phyloP scores from a whole-genome alignment of 257 asterid genomes.

The Primulina tabacum region DNA sequence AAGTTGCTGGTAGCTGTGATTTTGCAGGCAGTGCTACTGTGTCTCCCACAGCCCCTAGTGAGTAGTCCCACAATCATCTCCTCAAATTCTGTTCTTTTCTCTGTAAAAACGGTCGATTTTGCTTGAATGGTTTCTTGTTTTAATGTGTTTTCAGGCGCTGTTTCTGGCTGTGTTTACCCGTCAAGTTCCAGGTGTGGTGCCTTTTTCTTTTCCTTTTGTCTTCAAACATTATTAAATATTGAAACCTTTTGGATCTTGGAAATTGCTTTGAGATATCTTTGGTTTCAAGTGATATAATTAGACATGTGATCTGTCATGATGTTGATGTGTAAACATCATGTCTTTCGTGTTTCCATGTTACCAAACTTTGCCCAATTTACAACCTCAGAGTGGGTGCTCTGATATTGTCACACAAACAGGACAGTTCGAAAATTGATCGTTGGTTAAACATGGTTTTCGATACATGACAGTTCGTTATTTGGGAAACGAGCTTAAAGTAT shows the following conservation, averaged over 20 bases:
- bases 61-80: slow-evolving; percentile 15
- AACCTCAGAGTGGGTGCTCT: neutral
- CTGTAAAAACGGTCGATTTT: neutral
- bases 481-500: no score
- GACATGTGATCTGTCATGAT: neutral
- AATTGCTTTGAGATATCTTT: neutral
- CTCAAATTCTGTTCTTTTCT: neutral
- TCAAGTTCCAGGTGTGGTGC: slow-evolving; percentile 43
- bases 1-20: slow-evolving; percentile 56
- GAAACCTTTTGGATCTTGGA: neutral
- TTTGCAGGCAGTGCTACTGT: slow-evolving; percentile 59
- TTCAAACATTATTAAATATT: neutral
- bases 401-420: no score
- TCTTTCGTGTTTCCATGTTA: no score
- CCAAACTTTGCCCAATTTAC: no score
- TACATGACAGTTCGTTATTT: no score
- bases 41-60: slow-evolving; percentile 45
- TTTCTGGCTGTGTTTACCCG: slow-evolving; percentile 45
- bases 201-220: neutral
- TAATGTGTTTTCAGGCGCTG: slow-evolving; percentile 26
- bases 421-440: no score
- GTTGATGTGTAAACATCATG: neutral
- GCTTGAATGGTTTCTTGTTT: neutral
- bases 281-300: neutral
- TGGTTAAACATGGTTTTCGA: no score